A percentile compares a stretch with the other conserved stretches of the same genome.
Conservation (phyloP, 2,329 filamentous ascomycete genomes). For the Colletotrichum sidae region DNA sequence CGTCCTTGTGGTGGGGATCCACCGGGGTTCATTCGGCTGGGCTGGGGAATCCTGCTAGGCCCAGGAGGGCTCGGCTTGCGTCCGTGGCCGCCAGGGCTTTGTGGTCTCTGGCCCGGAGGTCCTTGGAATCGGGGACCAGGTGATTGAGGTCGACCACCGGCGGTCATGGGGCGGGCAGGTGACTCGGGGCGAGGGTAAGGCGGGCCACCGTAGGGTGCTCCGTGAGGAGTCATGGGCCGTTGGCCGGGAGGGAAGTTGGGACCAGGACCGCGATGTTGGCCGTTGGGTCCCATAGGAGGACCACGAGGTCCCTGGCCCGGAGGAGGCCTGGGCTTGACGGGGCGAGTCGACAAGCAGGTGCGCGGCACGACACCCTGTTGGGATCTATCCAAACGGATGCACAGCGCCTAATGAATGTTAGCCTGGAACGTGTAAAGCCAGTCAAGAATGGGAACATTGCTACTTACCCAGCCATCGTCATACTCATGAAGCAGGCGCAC, state of each 20-base stretch:
- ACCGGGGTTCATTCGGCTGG: conserved; percentile 59
- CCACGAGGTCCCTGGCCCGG: conserved; percentile 61
- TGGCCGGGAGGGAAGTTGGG: conserved; percentile 48
- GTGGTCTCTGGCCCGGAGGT: conserved; percentile 49
- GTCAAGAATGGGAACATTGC: not conserved
- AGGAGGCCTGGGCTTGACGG: conserved; percentile 84
- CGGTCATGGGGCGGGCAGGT: conserved; percentile 46
- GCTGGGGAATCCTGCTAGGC: conserved; percentile 53
- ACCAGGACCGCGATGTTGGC: conserved; percentile 46
- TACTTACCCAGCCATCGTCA: conserved; percentile 95
- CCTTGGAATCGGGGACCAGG: conserved; percentile 54
- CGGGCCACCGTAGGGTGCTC: conserved; percentile 45
- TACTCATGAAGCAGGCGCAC: conserved; percentile 94
- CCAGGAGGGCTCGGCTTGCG: conserved; percentile 58
- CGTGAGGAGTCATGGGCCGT: conserved; percentile 54
- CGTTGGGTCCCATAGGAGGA: conserved; percentile 63
- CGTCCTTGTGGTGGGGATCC: conserved; percentile 42
- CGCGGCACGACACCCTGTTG: conserved; percentile 93
- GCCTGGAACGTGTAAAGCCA: conserved; percentile 23
- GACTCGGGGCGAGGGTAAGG: conserved; percentile 49
- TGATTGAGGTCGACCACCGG: conserved; percentile 56
- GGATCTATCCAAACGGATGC: conserved; percentile 88
- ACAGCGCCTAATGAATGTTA: conserved; percentile 76
- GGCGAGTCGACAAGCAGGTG: conserved; percentile 91
- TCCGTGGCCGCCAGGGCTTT: conserved; percentile 55